Conservation (phyloP, 768 basidiomycete species). For the Suillus weaverae region DNA sequence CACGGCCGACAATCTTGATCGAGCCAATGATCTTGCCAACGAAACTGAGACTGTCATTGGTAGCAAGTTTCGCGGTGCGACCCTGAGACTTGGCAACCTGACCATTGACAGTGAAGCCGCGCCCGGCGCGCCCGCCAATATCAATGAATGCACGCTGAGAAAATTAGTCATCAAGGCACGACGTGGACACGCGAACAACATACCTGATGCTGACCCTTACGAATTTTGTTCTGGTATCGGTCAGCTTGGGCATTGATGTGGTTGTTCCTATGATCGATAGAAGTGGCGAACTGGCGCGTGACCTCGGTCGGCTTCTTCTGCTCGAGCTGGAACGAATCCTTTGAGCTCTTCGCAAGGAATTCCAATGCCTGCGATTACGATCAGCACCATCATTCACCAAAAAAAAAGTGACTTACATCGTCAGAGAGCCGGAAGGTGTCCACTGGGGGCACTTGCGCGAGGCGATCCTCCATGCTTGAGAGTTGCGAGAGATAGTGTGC, state of each 20-base stretch:
- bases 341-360: conserved; percentile 28
- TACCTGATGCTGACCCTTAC: conserved; percentile 39
- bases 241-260: conserved; percentile 20
- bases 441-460: conserved; percentile 24
- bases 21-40: conserved; percentile 31
- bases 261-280: conserved; percentile 15
- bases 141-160: conserved; percentile 21
- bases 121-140: conserved; percentile 23
- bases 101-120: conserved; percentile 25
- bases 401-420: conserved; percentile 12
- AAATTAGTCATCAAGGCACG: not conserved
- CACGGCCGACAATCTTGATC: conserved; percentile 54
- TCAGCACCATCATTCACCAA: not conserved
- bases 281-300: conserved; percentile 21
- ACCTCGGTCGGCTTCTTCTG: conserved; percentile 27
- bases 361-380: conserved; percentile 19
- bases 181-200: conserved; percentile 6
- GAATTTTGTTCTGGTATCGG: conserved; percentile 33
- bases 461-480: conserved; percentile 19
- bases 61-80: conserved; percentile 22
- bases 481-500: conserved; percentile 31
- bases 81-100: conserved; percentile 15
- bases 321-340: conserved; percentile 26
- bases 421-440: conserved; percentile 28
- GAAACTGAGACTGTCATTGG: conserved; percentile 22